Conservation (phyloP, 257 asterid genomes). For the Schizonepeta tenuifolia region DNA sequence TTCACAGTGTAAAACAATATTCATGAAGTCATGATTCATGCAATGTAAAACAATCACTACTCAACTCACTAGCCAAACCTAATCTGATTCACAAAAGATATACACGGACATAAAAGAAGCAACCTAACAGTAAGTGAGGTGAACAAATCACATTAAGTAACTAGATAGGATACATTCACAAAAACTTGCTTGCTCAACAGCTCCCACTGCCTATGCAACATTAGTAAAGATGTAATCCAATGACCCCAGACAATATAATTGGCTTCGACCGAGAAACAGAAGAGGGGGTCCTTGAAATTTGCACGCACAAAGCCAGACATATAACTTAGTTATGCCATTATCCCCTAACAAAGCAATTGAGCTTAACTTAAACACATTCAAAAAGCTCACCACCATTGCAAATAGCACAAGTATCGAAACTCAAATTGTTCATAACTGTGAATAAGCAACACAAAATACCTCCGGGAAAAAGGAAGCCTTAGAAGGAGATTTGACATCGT, state of each 20-base stretch:
- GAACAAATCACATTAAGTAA: neutral
- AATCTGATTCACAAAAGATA: neutral
- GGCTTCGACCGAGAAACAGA: neutral
- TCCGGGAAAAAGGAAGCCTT: conserved; percentile 92
- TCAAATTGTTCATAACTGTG: conserved; percentile 1
- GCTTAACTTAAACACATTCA: conserved; percentile 11
- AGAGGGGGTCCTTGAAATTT: neutral
- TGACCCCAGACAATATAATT: neutral
- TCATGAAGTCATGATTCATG: neutral
- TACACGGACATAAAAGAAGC: conserved; percentile 5
- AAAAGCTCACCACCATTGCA: neutral
- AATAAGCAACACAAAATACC: conserved; percentile 45
- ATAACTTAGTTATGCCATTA: conserved; percentile 1
- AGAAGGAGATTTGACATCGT: conserved; percentile 77
- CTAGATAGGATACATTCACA: neutral
- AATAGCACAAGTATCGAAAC: conserved; percentile 8
- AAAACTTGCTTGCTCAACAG: neutral
- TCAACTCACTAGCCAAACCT: too few relatives aligned
- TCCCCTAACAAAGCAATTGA: conserved; percentile 11
- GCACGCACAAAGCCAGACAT: neutral
- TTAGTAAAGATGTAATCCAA: neutral
- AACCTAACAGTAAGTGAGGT: neutral
- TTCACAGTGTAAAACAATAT: neutral
- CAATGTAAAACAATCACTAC: neutral
- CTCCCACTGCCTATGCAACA: neutral